Percentiles rank a stretch among this genome's conserved stretches.
These are phyloP conservation scores for Acmispon strigosus DNA, from an alignment of 306 rosid genomes.

Conservation along the genomic window DNA sequence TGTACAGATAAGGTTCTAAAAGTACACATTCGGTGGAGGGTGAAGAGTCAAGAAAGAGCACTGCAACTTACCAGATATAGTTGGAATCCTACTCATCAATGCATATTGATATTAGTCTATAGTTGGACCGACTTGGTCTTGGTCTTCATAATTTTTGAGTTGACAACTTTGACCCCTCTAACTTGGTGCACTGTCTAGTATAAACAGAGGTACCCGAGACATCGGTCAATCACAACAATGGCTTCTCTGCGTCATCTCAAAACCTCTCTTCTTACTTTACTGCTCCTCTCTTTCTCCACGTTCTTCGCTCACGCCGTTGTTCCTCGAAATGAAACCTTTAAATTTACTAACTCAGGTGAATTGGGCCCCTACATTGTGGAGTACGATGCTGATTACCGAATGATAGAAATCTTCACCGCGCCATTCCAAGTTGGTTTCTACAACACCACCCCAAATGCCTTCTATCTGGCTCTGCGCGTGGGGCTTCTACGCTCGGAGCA, in stretches of 20 bases:
- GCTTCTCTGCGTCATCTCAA: not conserved
- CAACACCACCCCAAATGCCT: conserved; percentile 65
- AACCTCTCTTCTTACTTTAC: conserved; percentile 1
- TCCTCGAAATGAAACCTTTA: conserved; percentile 50
- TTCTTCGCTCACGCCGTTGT: conserved; percentile 35
- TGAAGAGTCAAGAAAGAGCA: too few relatives aligned
- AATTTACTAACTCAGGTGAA: conserved; percentile 42
- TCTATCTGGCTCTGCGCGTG: conserved; percentile 61
- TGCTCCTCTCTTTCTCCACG: conserved; percentile 15
- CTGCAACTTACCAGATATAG: too few relatives aligned
- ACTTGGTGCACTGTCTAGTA: not conserved
- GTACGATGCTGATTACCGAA: conserved; percentile 44
- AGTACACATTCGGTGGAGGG: too few relatives aligned
- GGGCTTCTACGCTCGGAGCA: conserved; percentile 47
- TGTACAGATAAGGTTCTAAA: too few relatives aligned
- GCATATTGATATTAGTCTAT: too few relatives aligned
- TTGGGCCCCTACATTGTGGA: conserved; percentile 40
- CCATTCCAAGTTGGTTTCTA: conserved; percentile 68
- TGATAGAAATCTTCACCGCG: conserved; percentile 14
- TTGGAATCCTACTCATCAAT: too few relatives aligned
- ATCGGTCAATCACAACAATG: conserved; percentile 7
- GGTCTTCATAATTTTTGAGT: too few relatives aligned
- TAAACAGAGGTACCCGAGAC: not conserved
- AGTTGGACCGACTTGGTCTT: too few relatives aligned
- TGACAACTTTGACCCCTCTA: too few relatives aligned